phyloP scores from a whole-genome alignment of 2,329 filamentous ascomycete species.

The Aspergillus ibericus region DNA sequence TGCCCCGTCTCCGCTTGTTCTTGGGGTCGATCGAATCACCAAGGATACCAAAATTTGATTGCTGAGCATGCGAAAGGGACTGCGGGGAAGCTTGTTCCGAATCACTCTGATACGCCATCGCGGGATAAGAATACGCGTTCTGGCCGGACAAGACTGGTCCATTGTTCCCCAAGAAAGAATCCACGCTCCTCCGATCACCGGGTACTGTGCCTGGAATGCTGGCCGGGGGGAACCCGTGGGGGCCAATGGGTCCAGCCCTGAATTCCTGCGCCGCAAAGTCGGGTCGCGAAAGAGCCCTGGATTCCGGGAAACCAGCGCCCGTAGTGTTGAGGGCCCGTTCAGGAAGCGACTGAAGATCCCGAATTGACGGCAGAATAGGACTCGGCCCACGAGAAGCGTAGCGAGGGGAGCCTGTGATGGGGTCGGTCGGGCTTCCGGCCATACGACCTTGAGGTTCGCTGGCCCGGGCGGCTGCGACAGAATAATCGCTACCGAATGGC shows the following conservation, averaged over 20 bases:
- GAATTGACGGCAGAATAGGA: conserved; percentile 39
- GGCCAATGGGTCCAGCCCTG: conserved; percentile 14
- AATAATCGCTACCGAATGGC: conserved; percentile 28
- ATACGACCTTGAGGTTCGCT: conserved; percentile 19
- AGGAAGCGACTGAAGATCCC: conserved; percentile 36
- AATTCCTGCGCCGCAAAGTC: conserved; percentile 29
- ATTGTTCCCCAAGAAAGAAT: conserved; percentile 21
- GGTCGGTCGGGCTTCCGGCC: conserved; percentile 10
- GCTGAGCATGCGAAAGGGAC: conserved; percentile 30
- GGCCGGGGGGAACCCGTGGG: conserved; percentile 14
- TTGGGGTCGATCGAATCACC: conserved; percentile 40
- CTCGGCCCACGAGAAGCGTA: conserved; percentile 34
- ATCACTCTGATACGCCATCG: conserved; percentile 31
- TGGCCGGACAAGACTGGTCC: conserved; percentile 28
- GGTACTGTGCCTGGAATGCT: conserved; percentile 20
- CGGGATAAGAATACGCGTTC: conserved; percentile 29
- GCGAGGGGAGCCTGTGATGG: conserved; percentile 18
- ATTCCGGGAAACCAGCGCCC: conserved; percentile 28
- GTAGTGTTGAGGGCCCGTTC: conserved; percentile 26
- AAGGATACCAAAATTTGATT: conserved; percentile 41
- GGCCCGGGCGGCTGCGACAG: conserved; percentile 18
- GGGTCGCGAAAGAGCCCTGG: conserved; percentile 26
- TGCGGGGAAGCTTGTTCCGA: conserved; percentile 34
- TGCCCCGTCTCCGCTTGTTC: conserved; percentile 67
- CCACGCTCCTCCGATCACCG: conserved; percentile 26